Evolutionary conservation across 2,329 filamentous ascomycete genomes (phyloP).

Genomic region (Cytospora chrysosperma): DNA sequence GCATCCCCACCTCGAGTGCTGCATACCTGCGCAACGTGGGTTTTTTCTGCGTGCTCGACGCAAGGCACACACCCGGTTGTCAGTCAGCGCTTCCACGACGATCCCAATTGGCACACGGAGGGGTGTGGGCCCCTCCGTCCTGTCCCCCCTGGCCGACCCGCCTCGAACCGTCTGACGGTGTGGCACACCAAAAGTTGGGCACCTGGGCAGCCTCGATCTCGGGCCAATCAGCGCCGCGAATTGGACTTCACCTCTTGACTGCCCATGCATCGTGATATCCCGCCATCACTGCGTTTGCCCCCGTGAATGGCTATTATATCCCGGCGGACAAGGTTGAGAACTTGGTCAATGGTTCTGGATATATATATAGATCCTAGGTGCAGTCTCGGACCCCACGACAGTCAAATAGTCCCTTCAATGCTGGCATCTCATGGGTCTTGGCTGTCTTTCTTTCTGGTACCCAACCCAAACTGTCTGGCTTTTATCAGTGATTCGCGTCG

Average conservation of each 20-base stretch:
- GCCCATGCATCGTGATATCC: constrained; percentile 15
- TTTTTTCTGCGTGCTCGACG: not conserved
- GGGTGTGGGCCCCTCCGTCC: not conserved
- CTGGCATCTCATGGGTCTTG: not conserved
- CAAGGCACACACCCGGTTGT: not conserved
- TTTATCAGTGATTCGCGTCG: no score
- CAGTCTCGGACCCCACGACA: constrained; percentile 9
- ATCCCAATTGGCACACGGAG: constrained; percentile 21
- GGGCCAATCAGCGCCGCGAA: constrained; percentile 12
- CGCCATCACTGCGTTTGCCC: constrained; percentile 10
- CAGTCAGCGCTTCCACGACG: constrained; percentile 24
- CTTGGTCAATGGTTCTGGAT: not conserved
- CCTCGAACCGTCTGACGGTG: constrained; percentile 1
- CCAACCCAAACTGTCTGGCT: no score
- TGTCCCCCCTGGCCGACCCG: not conserved
- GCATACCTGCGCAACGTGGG: not conserved
- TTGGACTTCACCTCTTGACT: not conserved
- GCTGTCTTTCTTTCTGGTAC: not conserved
- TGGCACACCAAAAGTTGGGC: constrained; percentile 11
- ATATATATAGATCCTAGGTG: constrained; percentile 5
- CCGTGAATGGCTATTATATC: not conserved
- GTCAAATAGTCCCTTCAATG: not conserved
- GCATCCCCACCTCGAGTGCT: not conserved
- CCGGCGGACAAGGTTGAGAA: not conserved
- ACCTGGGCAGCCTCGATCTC: not conserved